Percentiles rank a stretch among this genome's conserved stretches.
Evolutionary conservation across 2,329 filamentous ascomycete genomes (phyloP).

Genomic region (Hymenoscyphus repandus): DNA sequence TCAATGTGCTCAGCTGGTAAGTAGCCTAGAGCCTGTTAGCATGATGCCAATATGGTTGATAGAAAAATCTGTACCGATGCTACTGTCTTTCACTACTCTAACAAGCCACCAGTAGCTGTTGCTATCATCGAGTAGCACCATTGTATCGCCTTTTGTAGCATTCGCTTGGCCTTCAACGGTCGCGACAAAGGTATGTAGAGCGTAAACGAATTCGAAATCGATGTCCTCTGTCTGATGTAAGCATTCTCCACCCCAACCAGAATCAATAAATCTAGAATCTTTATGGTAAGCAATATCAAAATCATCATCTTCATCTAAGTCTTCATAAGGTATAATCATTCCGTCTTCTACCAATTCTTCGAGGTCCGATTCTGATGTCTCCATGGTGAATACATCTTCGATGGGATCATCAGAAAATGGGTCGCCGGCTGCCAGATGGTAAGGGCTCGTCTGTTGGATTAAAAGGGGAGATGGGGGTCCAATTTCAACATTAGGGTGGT

Average conservation of each 20-base stretch:
- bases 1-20: slow-evolving; percentile 97
- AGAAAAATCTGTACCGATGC: slow-evolving; percentile 57
- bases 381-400: not conserved
- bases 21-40: slow-evolving; percentile 58
- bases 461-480: slow-evolving; percentile 3
- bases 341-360: slow-evolving; percentile 14
- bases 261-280: slow-evolving; percentile 61
- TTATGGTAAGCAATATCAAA: slow-evolving; percentile 44
- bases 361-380: too few species aligned
- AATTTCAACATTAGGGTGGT: slow-evolving; percentile 27
- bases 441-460: slow-evolving; percentile 9
- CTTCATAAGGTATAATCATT: slow-evolving; percentile 40
- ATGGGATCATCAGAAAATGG: slow-evolving; percentile 15
- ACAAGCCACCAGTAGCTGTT: slow-evolving; percentile 99
- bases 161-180: slow-evolving; percentile 98
- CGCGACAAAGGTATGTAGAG: slow-evolving; percentile 93
- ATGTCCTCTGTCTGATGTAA: slow-evolving; percentile 97
- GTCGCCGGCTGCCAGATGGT: slow-evolving; percentile 18
- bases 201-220: slow-evolving; percentile 99
- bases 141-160: slow-evolving; percentile 96
- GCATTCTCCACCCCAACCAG: slow-evolving; percentile 72
- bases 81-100: slow-evolving; percentile 93
- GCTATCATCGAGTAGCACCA: slow-evolving; percentile 96
- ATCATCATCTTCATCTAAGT: slow-evolving; percentile 54
- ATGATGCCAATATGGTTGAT: not conserved